Base-by-base conservation (phyloP, 495 filamentous ascomycete genomes). In the Astrothelium subdiscretum region DNA sequence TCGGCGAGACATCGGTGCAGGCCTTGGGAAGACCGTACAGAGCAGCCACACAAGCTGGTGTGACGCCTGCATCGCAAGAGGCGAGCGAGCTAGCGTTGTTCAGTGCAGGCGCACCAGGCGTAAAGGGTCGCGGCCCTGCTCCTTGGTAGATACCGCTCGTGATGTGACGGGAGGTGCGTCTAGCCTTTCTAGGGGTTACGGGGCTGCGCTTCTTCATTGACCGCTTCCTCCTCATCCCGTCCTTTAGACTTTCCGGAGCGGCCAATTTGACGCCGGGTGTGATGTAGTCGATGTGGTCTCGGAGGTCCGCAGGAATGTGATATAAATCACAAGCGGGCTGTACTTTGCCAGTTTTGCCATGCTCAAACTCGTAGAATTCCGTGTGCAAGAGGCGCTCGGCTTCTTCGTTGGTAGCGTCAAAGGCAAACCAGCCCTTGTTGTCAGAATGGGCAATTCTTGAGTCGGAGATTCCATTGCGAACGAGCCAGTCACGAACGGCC, bases 221-320 rank as follows among this genome's bases (percentile, higher is more conserved):
- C 2, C 57, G 26, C 22, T 54, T 29, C 42, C 62, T 64, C 26
- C 20, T 38, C 2, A 62, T n/a, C 11, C 38, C 51, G 22, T 31
- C 20, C 2, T 44, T 5, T n/a, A 42, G 63, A 18, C 15, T 40
- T 24, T n/a, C 27, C 2, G 62, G 62, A n/a, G 62, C 62, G 20
- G 65, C 31, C 12, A 67, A 51, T 24, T 61, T 67, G 59, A 65
- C 31, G 15, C 66, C 66, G 15, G 63, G 65, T 4, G 62, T 64
- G 57, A 65, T 65, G 48, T 67, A 67, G 48, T 67, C 65, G 51
- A 67, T 65, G 35, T 67, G 65, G 2, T 42, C 20, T 26, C 43
- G 42, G 3, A 67, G 24, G 15, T 67, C 20, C 29, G 32, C n/a
- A 20, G 65, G 65, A 15, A 67, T 42, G 38, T 67, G 65, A 32